Base-by-base conservation (phyloP, 257 asterid species). In the Sherardia arvensis region DNA sequence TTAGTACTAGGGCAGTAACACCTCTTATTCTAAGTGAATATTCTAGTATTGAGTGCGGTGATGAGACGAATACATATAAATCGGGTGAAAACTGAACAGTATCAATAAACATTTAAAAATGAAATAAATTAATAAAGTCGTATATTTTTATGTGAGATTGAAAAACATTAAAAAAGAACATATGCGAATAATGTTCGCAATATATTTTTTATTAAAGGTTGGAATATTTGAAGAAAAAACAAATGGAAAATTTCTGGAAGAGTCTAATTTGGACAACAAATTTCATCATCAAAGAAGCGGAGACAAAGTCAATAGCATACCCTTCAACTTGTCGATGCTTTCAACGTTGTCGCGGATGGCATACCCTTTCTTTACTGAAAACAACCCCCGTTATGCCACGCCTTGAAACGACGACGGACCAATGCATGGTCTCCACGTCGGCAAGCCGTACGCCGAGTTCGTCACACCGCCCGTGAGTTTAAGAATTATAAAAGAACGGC, bases 321-420 rank as follows among this genome's bases (percentile, higher is more conserved):
- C 47, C 47, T 38, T 38, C 47, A 38, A 51, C 48, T 56, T 23
- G 57, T 68, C 66, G 66, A 69, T 65, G 32, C 53, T 34, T 64
- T 51, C 71, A 66, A 69, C 78, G 71, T 60, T 25, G 71, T 61
- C 58, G 66, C 58, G 43, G 23, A 34, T 66, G 53, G 53, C 77
- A 26, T 63, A 43, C 38, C 51, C 33, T 14, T 55, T 0, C 36
- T n/a, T n/a, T n/a, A n/a, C 60, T 25, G 36, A 55, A 55, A 26
- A 12, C 61, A 55, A 54, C 30, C 36, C 34, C 36, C 34, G 26
- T 53, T 20, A 53, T 53, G 28, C 18, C n/a, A 54, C 34, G 15
- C 28, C 20, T 1, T 2, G 14, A 2, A 25, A 18, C 11, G 18
- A 47, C 4, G 45, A 62, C 68, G 14, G 53, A 20, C 64, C 27